Conservation (phyloP, 805 yeast genomes). For the Candida rishiriensis region DNA sequence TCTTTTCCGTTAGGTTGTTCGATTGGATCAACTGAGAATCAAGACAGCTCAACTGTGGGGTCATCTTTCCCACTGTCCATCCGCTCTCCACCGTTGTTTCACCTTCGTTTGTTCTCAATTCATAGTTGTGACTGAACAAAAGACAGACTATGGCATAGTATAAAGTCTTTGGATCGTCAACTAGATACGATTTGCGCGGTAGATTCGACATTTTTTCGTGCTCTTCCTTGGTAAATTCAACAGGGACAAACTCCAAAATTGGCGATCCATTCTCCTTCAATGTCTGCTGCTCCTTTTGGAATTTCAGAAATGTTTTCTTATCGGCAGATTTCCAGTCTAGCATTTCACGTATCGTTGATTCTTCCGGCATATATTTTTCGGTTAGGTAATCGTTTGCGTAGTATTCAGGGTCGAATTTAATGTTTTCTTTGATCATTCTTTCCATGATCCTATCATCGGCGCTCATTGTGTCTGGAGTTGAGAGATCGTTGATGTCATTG, state of each 20-base stretch:
- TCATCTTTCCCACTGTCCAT: conserved; percentile 87
- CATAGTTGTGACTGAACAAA: conserved; percentile 71
- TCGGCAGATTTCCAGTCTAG: conserved; percentile 51
- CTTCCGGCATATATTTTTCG: conserved; percentile 46
- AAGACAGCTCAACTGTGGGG: conserved; percentile 71
- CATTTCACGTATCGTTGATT: conserved; percentile 44
- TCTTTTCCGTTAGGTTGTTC: conserved; percentile 27
- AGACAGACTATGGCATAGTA: conserved; percentile 63
- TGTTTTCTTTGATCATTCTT: conserved; percentile 60
- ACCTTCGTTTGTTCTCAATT: conserved; percentile 66
- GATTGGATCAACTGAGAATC: conserved; percentile 52
- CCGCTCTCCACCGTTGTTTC: conserved; percentile 80
- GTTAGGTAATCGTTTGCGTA: conserved; percentile 78
- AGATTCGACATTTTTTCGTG: conserved; percentile 63
- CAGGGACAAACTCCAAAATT: conserved; percentile 32
- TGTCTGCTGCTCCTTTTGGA: conserved; percentile 39
- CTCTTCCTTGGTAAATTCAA: conserved; percentile 56
- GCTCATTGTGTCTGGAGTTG: conserved; percentile 68
- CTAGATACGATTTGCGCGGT: conserved; percentile 58
- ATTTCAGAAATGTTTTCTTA: conserved; percentile 38
- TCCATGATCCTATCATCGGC: conserved; percentile 59
- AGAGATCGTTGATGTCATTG: conserved; percentile 86
- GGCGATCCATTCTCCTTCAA: not conserved
- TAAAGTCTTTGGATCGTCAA: conserved; percentile 50
- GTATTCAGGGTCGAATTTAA: conserved; percentile 82